Evolutionary conservation across 192 early-diverging fungal species (phyloP).

Genomic region (Gaertneriomyces semiglobifer): DNA sequence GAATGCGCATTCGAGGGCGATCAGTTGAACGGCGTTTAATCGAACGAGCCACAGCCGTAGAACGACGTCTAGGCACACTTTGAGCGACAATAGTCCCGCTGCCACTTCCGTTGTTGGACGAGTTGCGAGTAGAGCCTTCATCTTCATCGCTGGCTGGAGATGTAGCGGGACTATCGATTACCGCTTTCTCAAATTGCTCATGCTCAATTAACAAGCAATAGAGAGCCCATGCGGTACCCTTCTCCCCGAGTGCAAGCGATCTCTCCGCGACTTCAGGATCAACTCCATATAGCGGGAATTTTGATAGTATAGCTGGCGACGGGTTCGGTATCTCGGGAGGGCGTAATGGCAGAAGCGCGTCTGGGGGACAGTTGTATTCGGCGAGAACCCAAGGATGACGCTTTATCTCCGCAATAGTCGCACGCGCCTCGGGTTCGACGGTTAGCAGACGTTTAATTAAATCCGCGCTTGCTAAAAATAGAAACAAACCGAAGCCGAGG

Average conservation of each 20-base stretch:
- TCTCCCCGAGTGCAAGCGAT: conserved; percentile 15
- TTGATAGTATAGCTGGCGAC: conserved; percentile 32
- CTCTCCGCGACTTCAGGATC: conserved; percentile 28
- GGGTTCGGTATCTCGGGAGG: conserved; percentile 16
- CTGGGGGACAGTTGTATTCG: conserved; percentile 55
- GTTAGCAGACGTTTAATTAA: conserved; percentile 46
- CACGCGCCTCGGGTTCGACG: conserved; percentile 35
- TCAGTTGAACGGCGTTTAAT: no score
- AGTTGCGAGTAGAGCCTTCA: no score
- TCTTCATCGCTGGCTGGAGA: neutral
- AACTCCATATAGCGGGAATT: conserved; percentile 45
- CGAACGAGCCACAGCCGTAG: no score
- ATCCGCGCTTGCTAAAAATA: conserved; percentile 29
- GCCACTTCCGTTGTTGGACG: no score
- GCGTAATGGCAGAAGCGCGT: conserved; percentile 35
- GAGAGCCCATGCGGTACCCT: conserved; percentile 41
- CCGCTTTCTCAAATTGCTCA: conserved; percentile 27
- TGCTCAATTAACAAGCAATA: conserved; percentile 44
- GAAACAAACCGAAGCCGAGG: neutral
- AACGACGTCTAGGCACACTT: no score
- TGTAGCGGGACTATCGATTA: neutral
- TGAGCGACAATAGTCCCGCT: no score
- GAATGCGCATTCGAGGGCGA: no score
- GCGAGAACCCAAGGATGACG: conserved; percentile 52
- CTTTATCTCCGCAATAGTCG: conserved; percentile 39